These are phyloP conservation scores for Erodium chrysanthum DNA, from an alignment of 441 rosid species.

Conservation along the genomic window DNA sequence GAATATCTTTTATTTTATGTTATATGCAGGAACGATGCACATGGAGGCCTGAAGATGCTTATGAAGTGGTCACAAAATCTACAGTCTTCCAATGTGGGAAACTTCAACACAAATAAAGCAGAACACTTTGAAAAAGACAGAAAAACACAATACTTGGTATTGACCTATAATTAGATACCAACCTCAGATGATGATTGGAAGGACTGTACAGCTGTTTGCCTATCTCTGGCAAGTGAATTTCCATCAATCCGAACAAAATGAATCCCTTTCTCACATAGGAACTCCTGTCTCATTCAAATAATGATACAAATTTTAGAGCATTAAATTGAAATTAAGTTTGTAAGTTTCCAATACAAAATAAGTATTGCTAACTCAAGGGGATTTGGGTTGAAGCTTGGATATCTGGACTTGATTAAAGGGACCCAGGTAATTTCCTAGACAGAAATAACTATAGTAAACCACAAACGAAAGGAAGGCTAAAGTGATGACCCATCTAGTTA, in stretches of 20 bases:
- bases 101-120: not conserved
- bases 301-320: not conserved
- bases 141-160: not conserved
- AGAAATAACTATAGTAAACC: not conserved
- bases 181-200: conserved; percentile 67
- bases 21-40: not conserved
- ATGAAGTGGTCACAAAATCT: too few relatives aligned
- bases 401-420: not conserved
- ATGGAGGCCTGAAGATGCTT: not conserved
- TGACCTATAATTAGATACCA: conserved; percentile 20
- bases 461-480: not conserved
- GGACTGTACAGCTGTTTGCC: conserved; percentile 72
- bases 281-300: conserved; percentile 43
- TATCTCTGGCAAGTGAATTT: conserved; percentile 68
- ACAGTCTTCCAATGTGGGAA: too few relatives aligned
- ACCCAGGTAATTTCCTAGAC: not conserved
- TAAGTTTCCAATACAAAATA: not conserved
- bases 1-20: not conserved
- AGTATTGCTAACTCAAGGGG: not conserved
- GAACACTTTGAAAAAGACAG: not conserved
- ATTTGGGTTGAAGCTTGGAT: not conserved
- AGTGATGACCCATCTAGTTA: not conserved
- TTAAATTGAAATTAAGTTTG: not conserved
- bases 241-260: conserved; percentile 92
- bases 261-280: conserved; percentile 69